Evolutionary conservation across 2,329 filamentous ascomycete species (phyloP), one percentile per base, ranked within the genome.

Genomic region (Bertia moriformis): DNA sequence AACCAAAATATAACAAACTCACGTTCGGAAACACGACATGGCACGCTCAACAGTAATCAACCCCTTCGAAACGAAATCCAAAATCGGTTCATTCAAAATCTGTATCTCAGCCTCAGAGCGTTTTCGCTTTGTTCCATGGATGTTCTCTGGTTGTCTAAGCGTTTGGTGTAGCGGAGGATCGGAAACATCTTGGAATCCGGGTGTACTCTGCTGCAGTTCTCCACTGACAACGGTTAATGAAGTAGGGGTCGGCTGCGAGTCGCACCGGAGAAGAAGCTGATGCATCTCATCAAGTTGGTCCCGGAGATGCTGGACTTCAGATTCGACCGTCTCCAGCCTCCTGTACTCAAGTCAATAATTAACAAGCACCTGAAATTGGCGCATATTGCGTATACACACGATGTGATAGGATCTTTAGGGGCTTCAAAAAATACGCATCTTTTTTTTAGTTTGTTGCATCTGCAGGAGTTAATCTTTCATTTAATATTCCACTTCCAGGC

Each of bases 391-490:
- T 14, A 22, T 15, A 38, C 51, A 17, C 48, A 57, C 55, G 51
- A 46, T 3, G 42, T 42, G 5, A 47, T 39, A 2, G 52, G 51
- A 33, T 56, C 52, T 39, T 50, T 55, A 0, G 57, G 56, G 12
- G 49, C 45, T 14, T 57, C 53, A 30, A 57, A 55, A 42, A 58
- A 58, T 0, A 57, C 42, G 17, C 57, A 60, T 45, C 47, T 47
- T n/a, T 56, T 59, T 10, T 50, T 51, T 5, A 54, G 22, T 24
- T 51, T 56, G 10, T 51, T 47, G 27, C 57, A 60, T 43, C 56
- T 45, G n/a, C 5, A 19, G 13, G 19, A 3, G 14, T 4, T 7
- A n/a, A 27, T 4, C 7, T 13, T 15, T 22, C 7, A 22, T 14
- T 33, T 14, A 27, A 27, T 27, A n/a, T n/a, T n/a, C n/a, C n/a